Evolutionary conservation across 768 basidiomycete genomes (phyloP).

Genomic region (Gymnopilus junonius): DNA sequence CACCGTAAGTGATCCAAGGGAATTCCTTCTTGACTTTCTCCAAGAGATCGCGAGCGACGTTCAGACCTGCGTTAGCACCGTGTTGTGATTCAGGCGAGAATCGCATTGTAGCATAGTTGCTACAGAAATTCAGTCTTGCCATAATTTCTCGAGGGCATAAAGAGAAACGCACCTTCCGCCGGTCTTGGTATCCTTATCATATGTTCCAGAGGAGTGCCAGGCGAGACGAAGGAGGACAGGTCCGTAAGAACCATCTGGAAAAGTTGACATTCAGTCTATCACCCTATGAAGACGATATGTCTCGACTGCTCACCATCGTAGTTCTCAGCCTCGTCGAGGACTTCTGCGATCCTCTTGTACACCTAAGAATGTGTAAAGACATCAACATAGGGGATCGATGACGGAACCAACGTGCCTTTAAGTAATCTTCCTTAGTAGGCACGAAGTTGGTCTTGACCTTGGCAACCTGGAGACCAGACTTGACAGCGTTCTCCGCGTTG

Average conservation of each 20-base stretch:
- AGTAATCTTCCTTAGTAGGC: slow-evolving; percentile 84
- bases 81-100: slow-evolving; percentile 90
- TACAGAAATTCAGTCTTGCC: slow-evolving; percentile 30
- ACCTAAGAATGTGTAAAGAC: slow-evolving; percentile 52
- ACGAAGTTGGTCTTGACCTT: slow-evolving; percentile 73
- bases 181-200: slow-evolving; percentile 76
- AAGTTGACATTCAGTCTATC: slow-evolving; percentile 10
- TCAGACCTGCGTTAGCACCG: slow-evolving; percentile 81
- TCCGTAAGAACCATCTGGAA: slow-evolving; percentile 82
- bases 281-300: neutral
- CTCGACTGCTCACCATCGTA: slow-evolving; percentile 75
- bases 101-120: slow-evolving; percentile 99
- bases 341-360: slow-evolving; percentile 86
- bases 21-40: slow-evolving; percentile 88
- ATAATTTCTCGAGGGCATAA: slow-evolving; percentile 11
- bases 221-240: slow-evolving; percentile 89
- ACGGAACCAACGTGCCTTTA: slow-evolving; percentile 58
- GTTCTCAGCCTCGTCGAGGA: slow-evolving; percentile 73
- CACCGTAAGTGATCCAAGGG: slow-evolving; percentile 95
- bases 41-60: slow-evolving; percentile 81
- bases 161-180: slow-evolving; percentile 72
- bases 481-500: slow-evolving; percentile 56
- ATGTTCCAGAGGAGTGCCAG: slow-evolving; percentile 95
- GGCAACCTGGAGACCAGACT: slow-evolving; percentile 62
- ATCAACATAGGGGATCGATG: neutral